Evolutionary conservation across 2,329 filamentous ascomycete genomes (phyloP), one percentile per base, ranked within the genome.

Genomic region (Elsinoe necatrix): DNA sequence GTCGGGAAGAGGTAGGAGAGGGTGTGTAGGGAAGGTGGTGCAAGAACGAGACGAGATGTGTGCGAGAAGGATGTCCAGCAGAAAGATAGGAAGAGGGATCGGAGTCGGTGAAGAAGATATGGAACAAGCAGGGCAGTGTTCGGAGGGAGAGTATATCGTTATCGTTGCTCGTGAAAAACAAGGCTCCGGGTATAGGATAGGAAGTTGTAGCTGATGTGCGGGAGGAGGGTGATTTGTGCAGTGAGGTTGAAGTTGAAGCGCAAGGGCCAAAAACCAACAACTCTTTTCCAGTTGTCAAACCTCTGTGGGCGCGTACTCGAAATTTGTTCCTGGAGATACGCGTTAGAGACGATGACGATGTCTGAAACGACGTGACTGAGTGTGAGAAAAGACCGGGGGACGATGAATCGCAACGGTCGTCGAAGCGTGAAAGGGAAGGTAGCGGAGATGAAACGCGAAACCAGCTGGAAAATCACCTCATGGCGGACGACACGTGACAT

Each of bases 361-460:
- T 35, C 41, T 52, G 48, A 52, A 52, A 52, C 48, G 48, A 52
- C 48, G 48, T 52, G 48, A 52, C 48, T 52, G 48, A 52, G 48
- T 35, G 48, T 52, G 48, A 52, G 29, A 52, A 52, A 52, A 25
- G 31, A 52, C 31, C n/a, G 48, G 48, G 48, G 48, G 48, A 52
- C 48, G 48, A 52, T 52, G 34, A 52, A 52, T 29, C 48, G 48
- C 29, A 52, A 52, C 48, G 48, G 48, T 52, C 31, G 48, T 29
- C 16, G 48, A 18, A n/a, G 48, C 27, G 27, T 11, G 48, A 16
- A 29, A 20, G 18, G 12, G 48, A 29, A 16, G 20, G 43, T 3
- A 29, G 43, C 14, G 23, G 43, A 20, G 21, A 16, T 16, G 48
- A 52, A 20, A 21, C n/a, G 42, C 20, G 21, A 29, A 47, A 21